Conservation (phyloP, 495 filamentous ascomycete species). For the Penicillium fimorum region DNA sequence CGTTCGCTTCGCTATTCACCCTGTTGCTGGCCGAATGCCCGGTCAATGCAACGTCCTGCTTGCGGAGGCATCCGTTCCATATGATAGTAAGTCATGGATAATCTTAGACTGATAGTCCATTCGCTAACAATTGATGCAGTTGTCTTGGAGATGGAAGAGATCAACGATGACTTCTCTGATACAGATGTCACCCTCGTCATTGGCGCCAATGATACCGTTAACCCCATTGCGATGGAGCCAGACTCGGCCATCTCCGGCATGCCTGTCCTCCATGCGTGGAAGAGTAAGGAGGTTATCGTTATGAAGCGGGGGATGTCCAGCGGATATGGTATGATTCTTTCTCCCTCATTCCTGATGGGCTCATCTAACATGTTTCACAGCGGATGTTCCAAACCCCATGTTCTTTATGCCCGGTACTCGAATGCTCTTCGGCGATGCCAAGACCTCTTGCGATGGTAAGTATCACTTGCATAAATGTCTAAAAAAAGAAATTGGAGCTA, state of each 20-base stretch:
- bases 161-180: constrained; percentile 81
- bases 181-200: constrained; percentile 85
- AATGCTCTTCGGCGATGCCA: constrained; percentile 85
- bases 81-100: constrained; percentile 57
- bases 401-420: constrained; percentile 80
- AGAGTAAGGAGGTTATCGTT: constrained; percentile 83
- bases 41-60: constrained; percentile 84
- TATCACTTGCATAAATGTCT: neutral
- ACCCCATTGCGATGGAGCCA: constrained; percentile 76
- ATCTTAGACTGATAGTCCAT: neutral
- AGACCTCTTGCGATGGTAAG: constrained; percentile 69
- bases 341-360: neutral
- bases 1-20: constrained; percentile 83
- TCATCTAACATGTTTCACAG: constrained; percentile 29
- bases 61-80: constrained; percentile 77
- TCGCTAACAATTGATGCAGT: constrained; percentile 35
- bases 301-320: constrained; percentile 83
- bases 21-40: constrained; percentile 80
- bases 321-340: constrained; percentile 62
- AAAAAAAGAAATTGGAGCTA: neutral
- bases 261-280: constrained; percentile 84
- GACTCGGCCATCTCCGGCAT: constrained; percentile 79
- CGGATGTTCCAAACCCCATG: constrained; percentile 84
- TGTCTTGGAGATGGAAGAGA: constrained; percentile 86
- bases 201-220: constrained; percentile 83